phyloP scores from a whole-genome alignment of 257 asterid genomes.

The Solanum gandarillasii region DNA sequence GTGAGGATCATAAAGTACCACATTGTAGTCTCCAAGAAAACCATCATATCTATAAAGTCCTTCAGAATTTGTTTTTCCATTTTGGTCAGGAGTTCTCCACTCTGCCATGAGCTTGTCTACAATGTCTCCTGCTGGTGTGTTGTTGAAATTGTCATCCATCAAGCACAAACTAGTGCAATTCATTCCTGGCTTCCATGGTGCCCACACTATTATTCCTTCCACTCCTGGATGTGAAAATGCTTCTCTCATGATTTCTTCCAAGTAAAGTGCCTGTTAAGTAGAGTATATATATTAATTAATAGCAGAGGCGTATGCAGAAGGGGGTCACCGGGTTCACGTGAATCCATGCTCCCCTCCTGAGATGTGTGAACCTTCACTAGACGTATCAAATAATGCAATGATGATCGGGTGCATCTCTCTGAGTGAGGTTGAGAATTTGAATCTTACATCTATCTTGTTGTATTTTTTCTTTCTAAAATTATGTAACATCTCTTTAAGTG shows the following conservation, averaged over 20 bases:
- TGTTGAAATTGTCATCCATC: constrained; percentile 36
- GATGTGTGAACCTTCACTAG: neutral
- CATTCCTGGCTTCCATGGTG: constrained; percentile 19
- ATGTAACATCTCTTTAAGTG: too few species aligned
- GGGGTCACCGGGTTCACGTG: too few species aligned
- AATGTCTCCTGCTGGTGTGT: constrained; percentile 15
- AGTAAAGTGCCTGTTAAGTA: constrained; percentile 25
- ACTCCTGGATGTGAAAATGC: constrained; percentile 43
- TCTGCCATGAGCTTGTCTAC: constrained; percentile 37
- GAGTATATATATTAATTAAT: neutral
- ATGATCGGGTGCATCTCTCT: neutral
- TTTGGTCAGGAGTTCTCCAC: constrained; percentile 11
- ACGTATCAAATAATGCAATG: neutral
- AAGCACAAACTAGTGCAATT: constrained; percentile 65
- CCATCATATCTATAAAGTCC: neutral
- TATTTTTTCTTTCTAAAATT: too few species aligned
- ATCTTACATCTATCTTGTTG: neutral
- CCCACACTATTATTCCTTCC: constrained; percentile 42
- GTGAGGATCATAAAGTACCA: neutral
- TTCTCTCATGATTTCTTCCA: constrained; percentile 44
- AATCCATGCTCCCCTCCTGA: too few species aligned
- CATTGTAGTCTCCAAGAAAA: neutral
- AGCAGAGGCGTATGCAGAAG: too few species aligned
- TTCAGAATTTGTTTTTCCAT: neutral
- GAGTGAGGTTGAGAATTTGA: neutral